Evolutionary conservation across 176 grass and related monocot genomes (phyloP), one percentile per base, ranked within the genome.

Genomic region (Elymus sibiricus): DNA sequence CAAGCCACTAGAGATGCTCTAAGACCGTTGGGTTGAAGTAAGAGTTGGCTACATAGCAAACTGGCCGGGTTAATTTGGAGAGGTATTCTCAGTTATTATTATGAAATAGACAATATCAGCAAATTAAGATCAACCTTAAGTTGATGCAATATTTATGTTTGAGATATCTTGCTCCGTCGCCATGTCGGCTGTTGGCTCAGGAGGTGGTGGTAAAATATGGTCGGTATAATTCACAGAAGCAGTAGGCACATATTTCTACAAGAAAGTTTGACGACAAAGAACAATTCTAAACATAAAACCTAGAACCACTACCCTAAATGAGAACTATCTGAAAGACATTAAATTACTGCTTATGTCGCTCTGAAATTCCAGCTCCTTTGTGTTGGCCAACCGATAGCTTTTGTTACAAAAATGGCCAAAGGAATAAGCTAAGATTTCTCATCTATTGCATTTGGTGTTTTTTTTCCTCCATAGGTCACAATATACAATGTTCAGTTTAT

Each of bases 271-370:
- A 49, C 25, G 76, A 29, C 1, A 26, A 86, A 63, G 11, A 40
- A 77, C 9, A 75, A 24, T 61, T 74, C 24, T 75, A 31, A 87
- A 62, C 63, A 46, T 22, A 77, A n/a, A 51, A 83, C 7, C 68
- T 83, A 84, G 61, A 82, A 38, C 11, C 64, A 42, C 5, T 61
- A 44, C 76, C 72, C 11, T 26, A 81, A 79, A 32, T 47, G 61
- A 39, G 27, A 58, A 82, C 10, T 35, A 32, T 21, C 11, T 28
- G 11, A 80, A 76, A 84, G 7, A 38, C 31, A 62, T 37, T n/a
- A 22, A 16, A 67, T 72, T 87, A 6, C 2, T 56, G 11, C 76
- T 80, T 79, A 22, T 25, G 2, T 58, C 37, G 34, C 22, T 58
- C 29, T 55, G 26, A 39, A 39, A 16, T 55, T 40, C 51, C 3